Evolutionary conservation across 2,329 filamentous ascomycete species (phyloP), one percentile per base, ranked within the genome.

Genomic region (Penicillium occitanis): DNA sequence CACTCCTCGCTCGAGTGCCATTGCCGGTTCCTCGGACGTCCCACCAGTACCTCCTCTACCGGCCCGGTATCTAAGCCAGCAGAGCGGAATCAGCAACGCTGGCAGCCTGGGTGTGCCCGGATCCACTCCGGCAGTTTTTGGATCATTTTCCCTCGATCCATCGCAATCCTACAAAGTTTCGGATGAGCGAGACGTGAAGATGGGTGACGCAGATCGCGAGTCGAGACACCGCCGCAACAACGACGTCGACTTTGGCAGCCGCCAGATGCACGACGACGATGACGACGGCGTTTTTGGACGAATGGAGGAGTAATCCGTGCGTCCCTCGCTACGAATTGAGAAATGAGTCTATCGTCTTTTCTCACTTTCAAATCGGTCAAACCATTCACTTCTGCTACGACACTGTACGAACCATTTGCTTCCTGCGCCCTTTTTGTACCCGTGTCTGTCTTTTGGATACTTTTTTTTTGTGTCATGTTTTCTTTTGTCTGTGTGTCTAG

Each of bases 241-340:
- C 64, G 87, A 90, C 71, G 88, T 91, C 68, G 86, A 89, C 66
- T 88, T 88, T 73, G 83, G 83, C 68, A 80, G 81, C 71, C 84
- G 81, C 28, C 70, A 87, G 64, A 86, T 86, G 61, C 86, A 90
- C 68, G 90, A 88, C 77, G 93, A 97, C 72, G 93, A 96, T 69
- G 94, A 98, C 71, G 93, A 97, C 70, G 93, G 93, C 75, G 91
- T 98, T 73, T 99, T 99, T 82, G 93, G 93, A 66, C 88, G 88
- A 71, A 98, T 98, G 94, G 95, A 99, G 80, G 92, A 96, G 79
- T 95, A 84, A 78, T 53, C 46, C 25, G 48, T 57, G 35, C 44
- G 64, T 55, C 42, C 46, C 66, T 67, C 63, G 63, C 63, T 65
- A 44, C 55, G 46, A 55, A 63, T 13, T 22, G 28, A 30, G 50